phyloP scores from a whole-genome alignment of 2,329 filamentous ascomycete species.

The Davidsoniella australis region DNA sequence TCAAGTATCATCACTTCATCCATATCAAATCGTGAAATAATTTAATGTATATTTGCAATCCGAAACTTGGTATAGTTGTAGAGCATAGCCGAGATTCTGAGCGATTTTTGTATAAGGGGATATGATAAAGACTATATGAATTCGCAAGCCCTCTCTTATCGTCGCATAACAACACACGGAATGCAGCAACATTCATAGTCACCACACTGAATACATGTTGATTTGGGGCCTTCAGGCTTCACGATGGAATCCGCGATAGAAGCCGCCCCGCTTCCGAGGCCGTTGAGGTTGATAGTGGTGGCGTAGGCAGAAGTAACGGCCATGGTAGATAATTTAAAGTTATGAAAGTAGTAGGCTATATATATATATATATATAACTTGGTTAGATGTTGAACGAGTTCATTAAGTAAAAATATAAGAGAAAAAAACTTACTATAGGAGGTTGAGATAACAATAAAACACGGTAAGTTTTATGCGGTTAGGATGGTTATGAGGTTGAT shows the following conservation, averaged over 20 bases:
- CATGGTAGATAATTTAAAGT: not conserved
- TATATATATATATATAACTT: not conserved
- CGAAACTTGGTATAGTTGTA: too few species aligned
- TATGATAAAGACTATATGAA: not conserved
- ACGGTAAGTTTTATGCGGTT: too few species aligned
- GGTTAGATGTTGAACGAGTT: too few species aligned
- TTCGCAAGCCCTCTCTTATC: not conserved
- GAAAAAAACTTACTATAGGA: not conserved
- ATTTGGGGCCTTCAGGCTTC: constrained; percentile 29
- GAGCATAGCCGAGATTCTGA: too few species aligned
- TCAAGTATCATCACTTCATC: too few species aligned
- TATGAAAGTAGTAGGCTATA: not conserved
- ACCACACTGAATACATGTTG: constrained; percentile 33
- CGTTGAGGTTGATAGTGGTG: constrained; percentile 19
- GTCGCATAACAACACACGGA: constrained; percentile 33
- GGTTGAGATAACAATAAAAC: not conserved
- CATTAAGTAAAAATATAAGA: too few species aligned
- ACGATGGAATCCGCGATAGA: constrained; percentile 33
- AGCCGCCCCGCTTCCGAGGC: constrained; percentile 30
- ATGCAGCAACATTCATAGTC: constrained; percentile 38
- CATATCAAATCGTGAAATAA: too few species aligned
- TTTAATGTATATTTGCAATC: too few species aligned
- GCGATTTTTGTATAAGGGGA: not conserved
- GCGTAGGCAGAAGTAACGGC: not conserved
- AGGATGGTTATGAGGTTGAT: too few species aligned